Percentiles rank a stretch among this genome's conserved stretches.
Evolutionary conservation across 345 rosid species (phyloP).

Genomic region (Eucalyptus tenuipes): DNA sequence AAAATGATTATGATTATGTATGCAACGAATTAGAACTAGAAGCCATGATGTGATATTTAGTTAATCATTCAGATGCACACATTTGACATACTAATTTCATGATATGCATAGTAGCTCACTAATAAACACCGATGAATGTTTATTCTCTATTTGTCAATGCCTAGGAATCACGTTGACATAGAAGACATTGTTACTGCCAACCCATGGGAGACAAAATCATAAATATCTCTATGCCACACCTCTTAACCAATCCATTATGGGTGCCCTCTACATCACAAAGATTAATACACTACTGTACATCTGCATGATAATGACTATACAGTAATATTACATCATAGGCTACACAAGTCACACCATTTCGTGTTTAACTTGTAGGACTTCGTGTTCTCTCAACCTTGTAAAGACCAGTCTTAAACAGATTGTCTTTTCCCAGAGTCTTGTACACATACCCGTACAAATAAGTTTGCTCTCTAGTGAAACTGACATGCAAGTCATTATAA

Average conservation of each 20-base stretch:
- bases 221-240: neutral
- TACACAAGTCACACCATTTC: neutral
- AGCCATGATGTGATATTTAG: neutral
- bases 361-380: neutral
- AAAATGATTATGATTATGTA: neutral
- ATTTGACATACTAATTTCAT: neutral
- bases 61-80: neutral
- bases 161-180: neutral
- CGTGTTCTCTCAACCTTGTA: neutral
- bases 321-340: neutral
- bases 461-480: neutral
- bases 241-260: neutral
- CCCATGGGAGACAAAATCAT: neutral
- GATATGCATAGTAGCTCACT: neutral
- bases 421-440: neutral
- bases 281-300: neutral
- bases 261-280: neutral
- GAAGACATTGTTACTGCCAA: neutral
- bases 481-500: neutral
- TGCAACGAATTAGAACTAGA: neutral
- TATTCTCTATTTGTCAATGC: neutral
- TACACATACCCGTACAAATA: neutral
- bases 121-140: neutral
- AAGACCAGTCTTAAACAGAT: neutral
- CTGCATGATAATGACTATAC: neutral